Evolutionary conservation across 2,329 filamentous ascomycete species (phyloP).

Genomic region (Apiospora arundinis): DNA sequence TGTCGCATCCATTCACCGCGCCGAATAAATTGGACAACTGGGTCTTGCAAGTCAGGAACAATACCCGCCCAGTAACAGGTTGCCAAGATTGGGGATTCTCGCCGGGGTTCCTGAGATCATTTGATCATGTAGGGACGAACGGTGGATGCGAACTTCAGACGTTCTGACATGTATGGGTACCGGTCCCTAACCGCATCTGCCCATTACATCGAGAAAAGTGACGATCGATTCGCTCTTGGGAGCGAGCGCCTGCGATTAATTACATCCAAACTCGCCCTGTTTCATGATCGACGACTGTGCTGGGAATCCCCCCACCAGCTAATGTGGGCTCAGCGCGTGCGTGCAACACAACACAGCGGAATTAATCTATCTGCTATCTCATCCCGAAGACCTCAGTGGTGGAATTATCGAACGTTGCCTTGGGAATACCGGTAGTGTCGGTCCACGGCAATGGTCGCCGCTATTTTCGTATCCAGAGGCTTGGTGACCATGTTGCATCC

Average conservation of each 20-base stretch:
- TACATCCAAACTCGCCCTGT: conserved; percentile 2
- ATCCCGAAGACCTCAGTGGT: background rate
- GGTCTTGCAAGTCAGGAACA: background rate
- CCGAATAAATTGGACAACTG: conserved; percentile 7
- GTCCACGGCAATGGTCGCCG: background rate
- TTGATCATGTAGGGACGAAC: background rate
- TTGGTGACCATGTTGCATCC: background rate
- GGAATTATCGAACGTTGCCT: background rate
- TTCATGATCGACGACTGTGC: conserved; percentile 9
- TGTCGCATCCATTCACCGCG: background rate
- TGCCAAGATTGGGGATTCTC: background rate
- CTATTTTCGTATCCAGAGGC: background rate
- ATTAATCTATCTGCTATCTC: background rate
- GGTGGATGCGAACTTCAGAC: background rate
- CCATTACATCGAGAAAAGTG: background rate
- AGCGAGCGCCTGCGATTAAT: background rate
- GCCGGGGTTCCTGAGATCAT: background rate
- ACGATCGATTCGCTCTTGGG: background rate
- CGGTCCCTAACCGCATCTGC: background rate
- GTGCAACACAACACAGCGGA: background rate
- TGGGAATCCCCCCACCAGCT: background rate
- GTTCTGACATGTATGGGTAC: background rate
- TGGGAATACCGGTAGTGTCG: background rate
- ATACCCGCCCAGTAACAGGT: background rate
- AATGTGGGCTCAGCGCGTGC: background rate